A percentile compares a stretch with the other conserved stretches of the same genome.
Evolutionary conservation across 1,139 yeast genomes (phyloP).

Genomic region (Kodamaea arcana): DNA sequence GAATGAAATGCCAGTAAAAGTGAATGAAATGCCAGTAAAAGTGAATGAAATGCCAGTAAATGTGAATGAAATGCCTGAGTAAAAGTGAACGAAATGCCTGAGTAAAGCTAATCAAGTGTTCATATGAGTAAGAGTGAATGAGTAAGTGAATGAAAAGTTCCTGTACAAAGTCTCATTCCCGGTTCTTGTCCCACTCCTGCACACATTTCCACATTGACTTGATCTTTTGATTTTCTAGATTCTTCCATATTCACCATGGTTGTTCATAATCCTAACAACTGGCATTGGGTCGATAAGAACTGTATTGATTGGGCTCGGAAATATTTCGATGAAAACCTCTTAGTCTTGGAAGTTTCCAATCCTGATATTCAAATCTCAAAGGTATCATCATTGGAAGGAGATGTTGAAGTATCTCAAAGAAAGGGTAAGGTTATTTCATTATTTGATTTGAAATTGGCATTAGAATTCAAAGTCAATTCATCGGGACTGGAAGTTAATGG

Average conservation of each 20-base stretch:
- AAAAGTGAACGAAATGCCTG: too few species aligned
- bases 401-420: constrained; percentile 93
- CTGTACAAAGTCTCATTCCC: too few species aligned
- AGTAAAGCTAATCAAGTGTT: too few species aligned
- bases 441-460: constrained; percentile 70
- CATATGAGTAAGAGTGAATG: too few species aligned
- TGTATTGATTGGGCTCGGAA: constrained; percentile 86
- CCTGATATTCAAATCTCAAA: constrained; percentile 43
- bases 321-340: constrained; percentile 62
- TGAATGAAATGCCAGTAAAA: too few species aligned
- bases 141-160: too few species aligned
- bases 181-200: too few species aligned
- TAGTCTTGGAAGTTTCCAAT: constrained; percentile 37
- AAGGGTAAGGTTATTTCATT: constrained; percentile 94
- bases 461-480: constrained; percentile 53
- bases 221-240: too few species aligned
- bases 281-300: constrained; percentile 99
- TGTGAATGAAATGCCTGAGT: too few species aligned
- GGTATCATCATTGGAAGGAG: constrained; percentile 81
- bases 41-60: too few species aligned
- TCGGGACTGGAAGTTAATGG: constrained; percentile 28
- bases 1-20: too few species aligned
- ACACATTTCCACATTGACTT: too few species aligned
- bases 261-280: constrained; percentile 49
- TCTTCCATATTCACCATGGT: constrained; percentile 29